phyloP scores from a whole-genome alignment of 225 moss, liverwort and hornwort genomes.

The Lunularia cruciata region DNA sequence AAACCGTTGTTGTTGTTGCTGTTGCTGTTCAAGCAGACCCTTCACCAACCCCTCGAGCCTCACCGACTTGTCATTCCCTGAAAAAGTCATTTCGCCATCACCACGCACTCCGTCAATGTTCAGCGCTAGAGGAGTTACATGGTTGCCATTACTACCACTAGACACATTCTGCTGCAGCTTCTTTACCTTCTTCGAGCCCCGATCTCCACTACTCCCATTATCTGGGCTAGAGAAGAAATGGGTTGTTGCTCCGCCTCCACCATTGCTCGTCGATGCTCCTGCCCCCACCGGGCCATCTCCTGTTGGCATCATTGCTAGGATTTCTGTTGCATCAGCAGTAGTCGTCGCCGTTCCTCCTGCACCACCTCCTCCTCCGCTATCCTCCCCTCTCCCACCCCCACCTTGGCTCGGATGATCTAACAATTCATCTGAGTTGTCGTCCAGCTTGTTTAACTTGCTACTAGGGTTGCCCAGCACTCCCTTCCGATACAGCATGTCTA shows the following conservation, averaged over 20 bases:
- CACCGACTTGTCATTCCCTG: slow-evolving; percentile 58
- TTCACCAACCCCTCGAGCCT: slow-evolving; percentile 49
- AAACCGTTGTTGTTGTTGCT: slow-evolving; percentile 37
- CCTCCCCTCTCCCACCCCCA: slow-evolving; percentile 50
- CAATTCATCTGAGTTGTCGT: slow-evolving; percentile 58
- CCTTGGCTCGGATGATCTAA: slow-evolving; percentile 68
- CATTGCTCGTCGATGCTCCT: slow-evolving; percentile 63
- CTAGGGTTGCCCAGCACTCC: slow-evolving; percentile 78
- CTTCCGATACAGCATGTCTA: slow-evolving; percentile 78
- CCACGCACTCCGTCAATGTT: slow-evolving; percentile 59
- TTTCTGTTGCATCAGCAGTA: slow-evolving; percentile 54
- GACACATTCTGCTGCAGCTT: slow-evolving; percentile 46
- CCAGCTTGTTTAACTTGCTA: slow-evolving; percentile 64
- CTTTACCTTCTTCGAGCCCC: slow-evolving; percentile 67
- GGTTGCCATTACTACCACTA: slow-evolving; percentile 45
- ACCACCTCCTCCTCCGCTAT: slow-evolving; percentile 32
- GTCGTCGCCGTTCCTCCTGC: background rate
- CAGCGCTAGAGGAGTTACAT: slow-evolving; percentile 45
- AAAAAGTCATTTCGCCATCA: slow-evolving; percentile 57
- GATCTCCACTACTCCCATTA: slow-evolving; percentile 83
- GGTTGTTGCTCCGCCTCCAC: slow-evolving; percentile 31
- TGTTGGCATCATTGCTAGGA: slow-evolving; percentile 61
- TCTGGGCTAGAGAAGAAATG: slow-evolving; percentile 94
- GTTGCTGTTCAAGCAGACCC: slow-evolving; percentile 40
- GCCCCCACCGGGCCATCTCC: slow-evolving; percentile 56